Base-by-base conservation (phyloP, 257 asterid genomes). In the Galeopsis tetrahit region DNA sequence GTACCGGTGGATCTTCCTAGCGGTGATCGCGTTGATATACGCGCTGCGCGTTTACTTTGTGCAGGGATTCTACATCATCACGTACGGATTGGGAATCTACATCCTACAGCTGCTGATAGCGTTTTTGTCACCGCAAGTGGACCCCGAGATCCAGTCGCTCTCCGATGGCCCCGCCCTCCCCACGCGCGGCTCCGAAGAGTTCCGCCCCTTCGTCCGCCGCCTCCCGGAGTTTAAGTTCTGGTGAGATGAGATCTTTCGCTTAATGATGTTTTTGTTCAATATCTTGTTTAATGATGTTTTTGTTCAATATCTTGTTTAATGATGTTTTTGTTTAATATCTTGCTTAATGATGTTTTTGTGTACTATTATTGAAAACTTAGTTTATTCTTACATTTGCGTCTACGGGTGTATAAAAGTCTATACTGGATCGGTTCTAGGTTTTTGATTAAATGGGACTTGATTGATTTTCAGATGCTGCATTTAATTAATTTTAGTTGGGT, bases 211-310 rank as follows among this genome's bases (percentile, higher is more conserved):
- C 78, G 96, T 95, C 66, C 97, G 99, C 72, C 96, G 98, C 74
- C 90, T 95, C 32, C 98, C 98, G 21, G 99, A 92, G 81, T 95
- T 95, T 77, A 95, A 95, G 85, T 95, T 95, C 88, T 95, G 99
- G 98, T 93, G 58, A 72, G 80, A 10, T 43, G 36, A 6, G 48
- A 65, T 73, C 60, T 33, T 48, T 48, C 7, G 56, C 28, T 49
- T 49, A 49, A 5, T n/a, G 56, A 49, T 49, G 28, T 48, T 64
- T 75, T 32, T 58, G 35, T 40, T 40, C 55, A 61, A 59, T 66
- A 57, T n/a, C 38, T 33, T 34, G 15, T 70, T 13, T 52, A 10
- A 31, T 58, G 40, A 34, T 42, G 63, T 51, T 69, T 56, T 15
- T n/a, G n/a, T n/a, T n/a, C n/a, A n/a, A n/a, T n/a, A n/a, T n/a